A percentile compares a stretch with the other conserved stretches of the same genome.
Conservation (phyloP, 108 stramenopile species). For the Stephanodiscus minutulus region DNA sequence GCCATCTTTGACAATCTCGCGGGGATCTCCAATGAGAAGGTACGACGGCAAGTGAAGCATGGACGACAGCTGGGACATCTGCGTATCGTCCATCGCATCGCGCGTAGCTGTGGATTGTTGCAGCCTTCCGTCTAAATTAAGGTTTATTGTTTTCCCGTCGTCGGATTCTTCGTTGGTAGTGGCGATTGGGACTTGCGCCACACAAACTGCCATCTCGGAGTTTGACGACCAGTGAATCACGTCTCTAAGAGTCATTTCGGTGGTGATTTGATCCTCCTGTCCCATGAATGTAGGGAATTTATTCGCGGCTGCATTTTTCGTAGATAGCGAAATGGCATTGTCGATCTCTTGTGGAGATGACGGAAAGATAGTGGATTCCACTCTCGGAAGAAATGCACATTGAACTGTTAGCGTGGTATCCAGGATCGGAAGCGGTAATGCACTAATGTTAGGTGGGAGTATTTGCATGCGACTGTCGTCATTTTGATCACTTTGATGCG, state of each 20-base stretch:
- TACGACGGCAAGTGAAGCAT: constrained; percentile 32
- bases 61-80: constrained; percentile 23
- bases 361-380: neutral
- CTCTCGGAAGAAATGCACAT: constrained; percentile 15
- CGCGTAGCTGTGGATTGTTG: neutral
- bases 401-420: constrained; percentile 33
- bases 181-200: constrained; percentile 43
- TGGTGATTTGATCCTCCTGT: constrained; percentile 50
- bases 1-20: neutral
- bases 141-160: neutral
- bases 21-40: constrained; percentile 28
- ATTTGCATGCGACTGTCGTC: neutral
- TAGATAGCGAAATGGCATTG: constrained; percentile 13
- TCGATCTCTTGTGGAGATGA: constrained; percentile 19
- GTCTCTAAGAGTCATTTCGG: constrained; percentile 37
- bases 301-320: neutral
- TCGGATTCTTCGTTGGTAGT: neutral
- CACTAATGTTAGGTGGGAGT: neutral
- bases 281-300: constrained; percentile 42
- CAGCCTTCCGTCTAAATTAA: constrained; percentile 30
- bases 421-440: constrained; percentile 28
- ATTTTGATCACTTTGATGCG: neutral
- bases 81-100: neutral
- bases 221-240: constrained; percentile 15
- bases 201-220: constrained; percentile 21